Evolutionary conservation across 345 rosid species (phyloP).

Genomic region (Euphorbia pulcherrima): DNA sequence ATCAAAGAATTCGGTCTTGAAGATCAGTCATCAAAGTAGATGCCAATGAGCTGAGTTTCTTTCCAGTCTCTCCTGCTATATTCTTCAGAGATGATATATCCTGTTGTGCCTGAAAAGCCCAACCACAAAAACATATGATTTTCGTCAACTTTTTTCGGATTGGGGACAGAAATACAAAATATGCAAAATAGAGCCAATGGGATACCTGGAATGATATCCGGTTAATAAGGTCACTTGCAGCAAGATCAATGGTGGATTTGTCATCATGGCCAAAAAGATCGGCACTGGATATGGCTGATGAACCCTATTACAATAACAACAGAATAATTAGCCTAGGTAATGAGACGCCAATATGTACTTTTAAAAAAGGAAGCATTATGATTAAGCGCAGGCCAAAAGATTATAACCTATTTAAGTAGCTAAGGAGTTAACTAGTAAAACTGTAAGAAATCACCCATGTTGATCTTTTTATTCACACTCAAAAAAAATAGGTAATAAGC

Average conservation of each 20-base stretch:
- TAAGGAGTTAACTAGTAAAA: background rate
- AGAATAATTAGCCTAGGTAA: background rate
- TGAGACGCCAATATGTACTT: background rate
- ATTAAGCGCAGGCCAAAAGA: no score
- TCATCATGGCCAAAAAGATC: slow-evolving; percentile 79
- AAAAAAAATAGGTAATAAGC: no score
- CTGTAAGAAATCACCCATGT: background rate
- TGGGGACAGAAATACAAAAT: background rate
- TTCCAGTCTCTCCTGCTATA: slow-evolving; percentile 91
- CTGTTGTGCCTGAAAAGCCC: slow-evolving; percentile 66
- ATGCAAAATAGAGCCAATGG: background rate
- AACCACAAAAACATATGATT: background rate
- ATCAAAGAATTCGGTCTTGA: slow-evolving; percentile 82
- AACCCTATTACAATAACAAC: slow-evolving; percentile 46
- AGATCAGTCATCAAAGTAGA: slow-evolving; percentile 72
- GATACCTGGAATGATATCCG: slow-evolving; percentile 85
- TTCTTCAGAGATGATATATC: slow-evolving; percentile 78
- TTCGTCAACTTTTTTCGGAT: no score
- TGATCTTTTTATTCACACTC: no score
- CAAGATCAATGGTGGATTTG: slow-evolving; percentile 50
- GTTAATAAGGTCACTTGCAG: slow-evolving; percentile 81
- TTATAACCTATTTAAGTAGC: background rate
- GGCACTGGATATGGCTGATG: slow-evolving; percentile 89
- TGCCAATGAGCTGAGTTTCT: slow-evolving; percentile 77
- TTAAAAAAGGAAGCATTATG: background rate